phyloP scores from a whole-genome alignment of 176 grass and related monocot species.

The Luzula sylvatica region DNA sequence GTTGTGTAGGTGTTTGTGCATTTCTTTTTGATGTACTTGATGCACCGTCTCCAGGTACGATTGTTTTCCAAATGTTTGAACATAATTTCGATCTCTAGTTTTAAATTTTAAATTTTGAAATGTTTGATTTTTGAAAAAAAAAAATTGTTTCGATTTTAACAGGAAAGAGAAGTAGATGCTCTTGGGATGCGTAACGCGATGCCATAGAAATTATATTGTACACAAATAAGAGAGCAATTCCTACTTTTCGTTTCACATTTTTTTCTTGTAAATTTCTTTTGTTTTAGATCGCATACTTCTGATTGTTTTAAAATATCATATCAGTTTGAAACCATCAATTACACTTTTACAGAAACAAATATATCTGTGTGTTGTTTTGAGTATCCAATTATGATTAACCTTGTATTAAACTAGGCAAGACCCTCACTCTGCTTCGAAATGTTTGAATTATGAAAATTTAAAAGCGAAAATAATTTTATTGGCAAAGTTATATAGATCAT shows the following conservation, averaged over 20 bases:
- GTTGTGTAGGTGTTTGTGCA: slow-evolving; percentile 85
- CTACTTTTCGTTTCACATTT: background rate
- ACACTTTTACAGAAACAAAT: too few species aligned
- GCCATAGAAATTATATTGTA: slow-evolving; percentile 33
- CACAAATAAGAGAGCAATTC: background rate
- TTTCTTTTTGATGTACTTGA: slow-evolving; percentile 98
- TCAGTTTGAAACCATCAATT: too few species aligned
- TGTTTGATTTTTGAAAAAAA: background rate
- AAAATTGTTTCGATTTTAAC: slow-evolving; percentile 42
- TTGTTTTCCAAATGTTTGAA: slow-evolving; percentile 5
- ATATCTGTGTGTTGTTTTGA: too few species aligned
- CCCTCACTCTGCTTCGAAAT: too few species aligned
- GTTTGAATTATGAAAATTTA: too few species aligned
- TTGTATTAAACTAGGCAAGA: too few species aligned
- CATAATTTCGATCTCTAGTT: background rate
- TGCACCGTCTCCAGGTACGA: slow-evolving; percentile 81
- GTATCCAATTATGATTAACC: too few species aligned
- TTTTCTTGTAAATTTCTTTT: background rate
- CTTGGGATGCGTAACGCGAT: slow-evolving; percentile 46
- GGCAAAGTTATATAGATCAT: too few species aligned
- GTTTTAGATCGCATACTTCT: too few species aligned
- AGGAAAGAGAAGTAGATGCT: slow-evolving; percentile 43
- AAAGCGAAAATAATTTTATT: too few species aligned
- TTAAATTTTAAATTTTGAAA: slow-evolving; percentile 5
- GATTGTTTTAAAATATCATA: too few species aligned